Evolutionary conservation across 2,329 filamentous ascomycete species (phyloP).

Genomic region (Stylonectria norvegica): DNA sequence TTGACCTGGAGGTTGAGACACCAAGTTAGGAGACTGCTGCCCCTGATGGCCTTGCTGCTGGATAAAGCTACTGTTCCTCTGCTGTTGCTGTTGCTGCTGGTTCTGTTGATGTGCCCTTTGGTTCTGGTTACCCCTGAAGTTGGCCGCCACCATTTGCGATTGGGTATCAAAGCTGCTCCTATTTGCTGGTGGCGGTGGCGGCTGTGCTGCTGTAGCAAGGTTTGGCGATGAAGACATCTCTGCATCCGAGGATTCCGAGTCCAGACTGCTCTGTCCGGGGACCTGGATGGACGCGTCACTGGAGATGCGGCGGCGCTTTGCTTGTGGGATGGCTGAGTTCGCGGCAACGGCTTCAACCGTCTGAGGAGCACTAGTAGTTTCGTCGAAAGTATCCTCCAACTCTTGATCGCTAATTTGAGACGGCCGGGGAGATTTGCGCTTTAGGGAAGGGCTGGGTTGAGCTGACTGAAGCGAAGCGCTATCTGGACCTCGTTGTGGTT

Average conservation of each 20-base stretch:
- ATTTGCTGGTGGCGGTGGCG: too few species aligned
- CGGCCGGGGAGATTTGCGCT: conserved; percentile 6
- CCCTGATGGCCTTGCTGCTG: conserved; percentile 4
- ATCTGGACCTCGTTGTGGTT: conserved; percentile 1
- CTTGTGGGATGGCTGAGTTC: too few species aligned
- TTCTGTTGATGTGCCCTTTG: conserved; percentile 15
- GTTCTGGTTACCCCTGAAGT: conserved; percentile 1
- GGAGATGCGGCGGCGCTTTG: conserved; percentile 28
- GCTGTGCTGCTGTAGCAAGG: conserved; percentile 3
- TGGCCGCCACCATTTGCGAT: conserved; percentile 2
- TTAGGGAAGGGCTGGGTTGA: too few species aligned
- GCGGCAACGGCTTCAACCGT: too few species aligned
- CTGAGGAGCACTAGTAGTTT: conserved; percentile 8
- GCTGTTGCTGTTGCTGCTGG: conserved; percentile 13
- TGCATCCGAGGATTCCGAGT: conserved; percentile 10
- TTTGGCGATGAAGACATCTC: conserved; percentile 12
- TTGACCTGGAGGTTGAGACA: conserved; percentile 3
- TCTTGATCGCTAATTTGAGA: conserved; percentile 3
- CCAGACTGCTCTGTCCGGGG: conserved; percentile 2
- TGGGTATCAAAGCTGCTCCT: conserved; percentile 19
- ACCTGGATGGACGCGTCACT: conserved; percentile 18
- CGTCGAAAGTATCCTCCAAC: not conserved
- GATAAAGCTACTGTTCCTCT: conserved; percentile 5
- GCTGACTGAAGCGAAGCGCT: too few species aligned
- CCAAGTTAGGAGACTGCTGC: conserved; percentile 8